Evolutionary conservation across 2,329 filamentous ascomycete genomes (phyloP).

Genomic region (Talaromyces albobiverticillius): DNA sequence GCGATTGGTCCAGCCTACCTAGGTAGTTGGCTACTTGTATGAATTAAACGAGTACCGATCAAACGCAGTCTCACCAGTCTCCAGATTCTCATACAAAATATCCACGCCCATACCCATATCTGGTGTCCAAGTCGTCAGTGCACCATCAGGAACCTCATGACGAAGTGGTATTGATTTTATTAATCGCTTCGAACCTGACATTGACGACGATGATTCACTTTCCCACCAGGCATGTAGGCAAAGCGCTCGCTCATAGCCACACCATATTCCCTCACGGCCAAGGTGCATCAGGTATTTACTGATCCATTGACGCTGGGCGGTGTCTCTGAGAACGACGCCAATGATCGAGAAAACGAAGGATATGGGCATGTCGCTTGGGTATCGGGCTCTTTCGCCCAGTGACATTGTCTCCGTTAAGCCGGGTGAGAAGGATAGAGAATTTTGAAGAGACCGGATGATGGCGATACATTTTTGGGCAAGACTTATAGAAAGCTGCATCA

Average conservation of each 20-base stretch:
- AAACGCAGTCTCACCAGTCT: conserved; percentile 1
- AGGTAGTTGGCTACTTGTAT: too few relatives aligned
- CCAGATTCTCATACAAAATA: conserved; percentile 6
- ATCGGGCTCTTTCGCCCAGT: not conserved
- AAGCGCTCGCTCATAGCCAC: conserved; percentile 3
- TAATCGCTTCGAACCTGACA: not conserved
- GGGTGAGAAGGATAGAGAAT: not conserved
- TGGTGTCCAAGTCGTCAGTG: not conserved
- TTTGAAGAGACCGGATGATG: not conserved
- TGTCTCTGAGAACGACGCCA: not conserved
- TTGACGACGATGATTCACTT: not conserved
- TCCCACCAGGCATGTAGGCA: conserved; percentile 6
- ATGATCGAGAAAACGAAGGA: not conserved
- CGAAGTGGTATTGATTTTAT: not conserved
- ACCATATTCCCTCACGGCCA: conserved; percentile 6
- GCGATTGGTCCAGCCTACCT: too few relatives aligned
- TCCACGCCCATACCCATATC: conserved; percentile 4
- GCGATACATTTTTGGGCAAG: not conserved
- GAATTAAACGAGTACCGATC: not conserved
- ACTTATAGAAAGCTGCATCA: not conserved
- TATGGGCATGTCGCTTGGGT: conserved; percentile 2
- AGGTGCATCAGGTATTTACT: conserved; percentile 4
- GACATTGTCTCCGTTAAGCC: not conserved
- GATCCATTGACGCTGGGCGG: conserved; percentile 1
- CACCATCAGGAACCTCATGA: not conserved